phyloP scores from a whole-genome alignment of 306 rosid species.

The Oemleria cerasiformis region DNA sequence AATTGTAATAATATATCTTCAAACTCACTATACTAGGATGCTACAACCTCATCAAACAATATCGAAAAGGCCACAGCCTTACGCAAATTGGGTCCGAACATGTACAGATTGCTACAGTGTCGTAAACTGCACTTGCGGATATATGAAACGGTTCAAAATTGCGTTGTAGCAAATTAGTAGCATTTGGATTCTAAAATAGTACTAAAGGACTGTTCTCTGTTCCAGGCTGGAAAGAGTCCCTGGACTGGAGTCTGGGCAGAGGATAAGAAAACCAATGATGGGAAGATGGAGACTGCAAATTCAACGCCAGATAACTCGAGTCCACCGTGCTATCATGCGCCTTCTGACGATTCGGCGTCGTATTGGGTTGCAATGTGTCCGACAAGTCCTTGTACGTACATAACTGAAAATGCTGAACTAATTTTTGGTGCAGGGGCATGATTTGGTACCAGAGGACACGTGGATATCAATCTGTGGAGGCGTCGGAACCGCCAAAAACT shows the following conservation, averaged over 20 bases:
- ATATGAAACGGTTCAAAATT: no score
- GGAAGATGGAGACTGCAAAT: slow-evolving; percentile 46
- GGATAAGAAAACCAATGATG: slow-evolving; percentile 42
- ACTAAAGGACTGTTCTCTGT: slow-evolving; percentile 26
- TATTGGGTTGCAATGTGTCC: slow-evolving; percentile 25
- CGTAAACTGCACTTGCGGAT: no score
- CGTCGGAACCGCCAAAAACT: slow-evolving; percentile 27
- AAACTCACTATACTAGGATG: background rate
- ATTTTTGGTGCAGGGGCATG: slow-evolving; percentile 10
- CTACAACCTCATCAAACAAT: background rate
- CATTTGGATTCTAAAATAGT: background rate
- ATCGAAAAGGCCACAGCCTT: no score
- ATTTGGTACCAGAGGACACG: background rate
- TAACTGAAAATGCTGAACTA: slow-evolving; percentile 11
- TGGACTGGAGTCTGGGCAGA: slow-evolving; percentile 33
- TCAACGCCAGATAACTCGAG: slow-evolving; percentile 34
- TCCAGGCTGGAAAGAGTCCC: slow-evolving; percentile 35
- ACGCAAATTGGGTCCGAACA: no score
- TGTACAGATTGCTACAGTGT: no score
- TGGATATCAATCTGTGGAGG: slow-evolving; percentile 20
- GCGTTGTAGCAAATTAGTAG: background rate
- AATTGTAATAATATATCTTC: no score
- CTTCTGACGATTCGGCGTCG: slow-evolving; percentile 9
- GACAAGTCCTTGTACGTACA: slow-evolving; percentile 37
- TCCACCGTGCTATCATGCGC: slow-evolving; percentile 12